Percentiles rank a stretch among this genome's conserved stretches.
phyloP scores from a whole-genome alignment of 805 yeast species.

The Barnettozyma salicaria region DNA sequence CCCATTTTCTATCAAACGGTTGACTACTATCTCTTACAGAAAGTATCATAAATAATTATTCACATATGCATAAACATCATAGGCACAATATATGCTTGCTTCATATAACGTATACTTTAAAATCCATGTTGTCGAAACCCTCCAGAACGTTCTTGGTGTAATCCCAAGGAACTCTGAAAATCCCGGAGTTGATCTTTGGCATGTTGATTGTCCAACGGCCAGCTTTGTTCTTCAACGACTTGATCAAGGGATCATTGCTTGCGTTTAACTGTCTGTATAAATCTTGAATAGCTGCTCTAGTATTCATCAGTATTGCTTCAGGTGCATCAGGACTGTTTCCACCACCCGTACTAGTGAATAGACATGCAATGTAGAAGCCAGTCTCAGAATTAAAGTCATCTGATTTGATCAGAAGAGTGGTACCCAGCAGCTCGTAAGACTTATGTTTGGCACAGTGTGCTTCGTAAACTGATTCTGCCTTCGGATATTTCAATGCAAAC shows the following conservation, averaged over 20 bases:
- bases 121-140: slow-evolving; percentile 26
- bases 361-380: slow-evolving; percentile 43
- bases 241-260: not conserved
- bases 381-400: slow-evolving; percentile 21
- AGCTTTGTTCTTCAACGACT: not conserved
- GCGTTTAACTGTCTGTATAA: slow-evolving; percentile 34
- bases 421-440: slow-evolving; percentile 44
- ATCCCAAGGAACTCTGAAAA: slow-evolving; percentile 77
- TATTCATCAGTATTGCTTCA: slow-evolving; percentile 42
- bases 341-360: slow-evolving; percentile 64
- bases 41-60: not conserved
- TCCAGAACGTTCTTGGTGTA: slow-evolving; percentile 50
- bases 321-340: slow-evolving; percentile 37
- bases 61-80: not conserved
- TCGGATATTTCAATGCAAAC: slow-evolving; percentile 49
- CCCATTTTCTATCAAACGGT: slow-evolving; percentile 11
- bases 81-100: not conserved
- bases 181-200: slow-evolving; percentile 80
- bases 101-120: slow-evolving; percentile 43
- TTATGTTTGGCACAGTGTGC: slow-evolving; percentile 20
- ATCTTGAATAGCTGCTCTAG: slow-evolving; percentile 44
- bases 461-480: slow-evolving; percentile 45
- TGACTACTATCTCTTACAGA: not conserved
- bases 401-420: slow-evolving; percentile 40
- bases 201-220: slow-evolving; percentile 38